A percentile compares a stretch with the other conserved stretches of the same genome.
phyloP scores from a whole-genome alignment of 345 rosid genomes.

The Populus alba region DNA sequence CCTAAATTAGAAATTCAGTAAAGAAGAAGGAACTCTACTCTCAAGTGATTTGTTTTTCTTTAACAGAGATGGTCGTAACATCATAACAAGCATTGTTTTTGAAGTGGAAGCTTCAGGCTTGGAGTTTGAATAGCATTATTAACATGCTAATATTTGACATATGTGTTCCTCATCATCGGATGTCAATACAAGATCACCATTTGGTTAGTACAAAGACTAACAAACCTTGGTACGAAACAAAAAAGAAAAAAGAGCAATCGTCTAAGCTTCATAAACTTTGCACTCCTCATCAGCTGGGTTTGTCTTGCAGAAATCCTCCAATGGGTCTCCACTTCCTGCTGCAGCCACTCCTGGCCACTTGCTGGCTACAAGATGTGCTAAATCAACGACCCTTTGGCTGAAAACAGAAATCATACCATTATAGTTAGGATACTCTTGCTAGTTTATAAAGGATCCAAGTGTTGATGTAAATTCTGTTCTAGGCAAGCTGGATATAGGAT shows the following conservation, averaged over 20 bases:
- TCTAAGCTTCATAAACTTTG: conserved; percentile 81
- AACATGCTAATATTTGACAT: not conserved
- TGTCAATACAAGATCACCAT: conserved; percentile 15
- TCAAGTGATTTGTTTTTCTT: no score
- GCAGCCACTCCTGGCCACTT: conserved; percentile 74
- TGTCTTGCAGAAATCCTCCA: conserved; percentile 90
- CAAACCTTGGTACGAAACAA: conserved; percentile 5
- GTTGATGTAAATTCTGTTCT: not conserved
- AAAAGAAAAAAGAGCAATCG: not conserved
- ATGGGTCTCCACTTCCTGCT: conserved; percentile 76
- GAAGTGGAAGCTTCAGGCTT: not conserved
- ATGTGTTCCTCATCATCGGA: conserved; percentile 14
- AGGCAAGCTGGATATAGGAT: not conserved
- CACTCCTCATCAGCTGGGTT: conserved; percentile 87
- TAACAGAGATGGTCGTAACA: no score
- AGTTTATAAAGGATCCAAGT: not conserved
- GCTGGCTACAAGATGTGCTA: conserved; percentile 84
- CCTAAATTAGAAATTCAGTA: not conserved
- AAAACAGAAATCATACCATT: conserved; percentile 1
- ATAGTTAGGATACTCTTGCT: not conserved
- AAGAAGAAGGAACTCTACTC: no score
- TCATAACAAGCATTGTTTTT: not conserved
- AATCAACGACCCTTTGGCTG: conserved; percentile 97
- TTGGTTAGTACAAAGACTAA: conserved; percentile 6
- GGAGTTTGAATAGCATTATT: not conserved